Evolutionary conservation across 371 early-diverging fungal genomes (phyloP).

Genomic region (Circinella minor): DNA sequence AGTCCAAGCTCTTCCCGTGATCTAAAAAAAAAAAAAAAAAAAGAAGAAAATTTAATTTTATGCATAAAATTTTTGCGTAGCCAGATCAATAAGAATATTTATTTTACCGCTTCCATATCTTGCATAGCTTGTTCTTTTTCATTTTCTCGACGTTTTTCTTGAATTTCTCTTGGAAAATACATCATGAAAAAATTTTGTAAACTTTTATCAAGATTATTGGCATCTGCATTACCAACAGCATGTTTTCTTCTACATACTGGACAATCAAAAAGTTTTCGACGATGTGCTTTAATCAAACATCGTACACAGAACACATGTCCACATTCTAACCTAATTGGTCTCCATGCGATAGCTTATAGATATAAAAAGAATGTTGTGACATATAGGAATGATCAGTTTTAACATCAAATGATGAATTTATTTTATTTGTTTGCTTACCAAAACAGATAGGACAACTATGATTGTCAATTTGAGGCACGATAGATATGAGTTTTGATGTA

Average conservation of each 20-base stretch:
- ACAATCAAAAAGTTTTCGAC: constrained; percentile 62
- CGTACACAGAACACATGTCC: constrained; percentile 76
- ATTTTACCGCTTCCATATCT: constrained; percentile 48
- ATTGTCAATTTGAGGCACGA: constrained; percentile 79
- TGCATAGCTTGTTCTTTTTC: constrained; percentile 62
- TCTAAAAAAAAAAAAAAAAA: too few species aligned
- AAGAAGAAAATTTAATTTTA: too few species aligned
- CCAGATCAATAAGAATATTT: too few species aligned
- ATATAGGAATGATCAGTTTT: background rate
- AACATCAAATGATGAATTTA: background rate
- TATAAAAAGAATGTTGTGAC: background rate
- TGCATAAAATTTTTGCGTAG: too few species aligned
- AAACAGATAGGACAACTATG: constrained; percentile 52
- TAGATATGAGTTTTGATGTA: constrained; percentile 51
- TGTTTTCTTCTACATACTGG: constrained; percentile 69
- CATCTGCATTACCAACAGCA: constrained; percentile 66
- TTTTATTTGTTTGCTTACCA: constrained; percentile 21
- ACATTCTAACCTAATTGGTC: constrained; percentile 75
- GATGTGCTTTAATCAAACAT: constrained; percentile 73
- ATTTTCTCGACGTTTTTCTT: constrained; percentile 67
- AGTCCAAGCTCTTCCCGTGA: constrained; percentile 23
- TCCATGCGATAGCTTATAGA: constrained; percentile 59
- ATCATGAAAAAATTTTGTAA: constrained; percentile 69
- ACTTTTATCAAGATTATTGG: constrained; percentile 60
- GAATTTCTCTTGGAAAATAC: constrained; percentile 77